Conservation (phyloP, 2,329 filamentous ascomycete genomes). For the Curvularia lunata region DNA sequence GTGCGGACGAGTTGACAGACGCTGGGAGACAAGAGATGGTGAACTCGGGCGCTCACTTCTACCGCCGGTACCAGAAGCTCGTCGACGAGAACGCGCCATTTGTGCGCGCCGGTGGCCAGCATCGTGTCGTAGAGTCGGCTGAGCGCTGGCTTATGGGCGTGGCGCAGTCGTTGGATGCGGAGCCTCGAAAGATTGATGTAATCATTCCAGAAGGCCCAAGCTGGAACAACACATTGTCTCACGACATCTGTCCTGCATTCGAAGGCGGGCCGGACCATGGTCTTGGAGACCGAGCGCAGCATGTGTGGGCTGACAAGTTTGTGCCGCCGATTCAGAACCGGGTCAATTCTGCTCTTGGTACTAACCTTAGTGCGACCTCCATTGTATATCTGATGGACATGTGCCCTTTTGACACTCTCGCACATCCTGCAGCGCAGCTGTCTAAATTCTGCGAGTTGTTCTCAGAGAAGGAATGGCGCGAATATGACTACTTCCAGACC, state of each 20-base stretch:
- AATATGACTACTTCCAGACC: conserved; percentile 81
- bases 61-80: conserved; percentile 71
- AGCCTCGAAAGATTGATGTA: conserved; percentile 56
- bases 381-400: conserved; percentile 83
- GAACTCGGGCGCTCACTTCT: conserved; percentile 78
- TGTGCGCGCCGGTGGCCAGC: conserved; percentile 71
- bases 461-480: conserved; percentile 71
- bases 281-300: conserved; percentile 57
- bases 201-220: conserved; percentile 70
- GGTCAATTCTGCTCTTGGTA: conserved; percentile 73
- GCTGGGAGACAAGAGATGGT: conserved; percentile 75
- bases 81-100: conserved; percentile 68
- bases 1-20: conserved; percentile 70
- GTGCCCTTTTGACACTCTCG: conserved; percentile 83
- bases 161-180: conserved; percentile 59
- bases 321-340: conserved; percentile 70
- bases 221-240: conserved; percentile 82
- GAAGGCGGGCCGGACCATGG: conserved; percentile 63
- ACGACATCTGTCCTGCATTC: conserved; percentile 74
- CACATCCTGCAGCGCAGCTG: conserved; percentile 57
- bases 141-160: conserved; percentile 78
- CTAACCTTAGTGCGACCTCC: conserved; percentile 67
- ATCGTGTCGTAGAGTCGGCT: conserved; percentile 76
- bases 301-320: conserved; percentile 69
- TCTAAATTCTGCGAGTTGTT: conserved; percentile 82